These are phyloP conservation scores for Erodium maritimum DNA, from an alignment of 345 rosid species.

Conservation along the genomic window DNA sequence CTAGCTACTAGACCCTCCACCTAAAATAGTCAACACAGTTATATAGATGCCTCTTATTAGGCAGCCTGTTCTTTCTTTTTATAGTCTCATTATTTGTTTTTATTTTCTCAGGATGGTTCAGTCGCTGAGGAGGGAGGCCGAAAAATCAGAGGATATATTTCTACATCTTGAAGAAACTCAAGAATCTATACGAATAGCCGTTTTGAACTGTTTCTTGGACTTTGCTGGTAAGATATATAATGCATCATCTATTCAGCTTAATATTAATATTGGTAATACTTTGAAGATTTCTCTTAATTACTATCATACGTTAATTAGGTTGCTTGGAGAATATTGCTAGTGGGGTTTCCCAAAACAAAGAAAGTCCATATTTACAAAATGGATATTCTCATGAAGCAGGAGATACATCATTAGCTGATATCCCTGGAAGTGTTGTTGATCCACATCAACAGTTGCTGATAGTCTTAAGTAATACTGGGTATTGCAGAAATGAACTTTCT, in stretches of 20 bases:
- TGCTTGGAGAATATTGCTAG: conserved; percentile 51
- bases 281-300: neutral
- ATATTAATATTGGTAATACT: neutral
- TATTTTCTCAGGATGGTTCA: conserved; percentile 57
- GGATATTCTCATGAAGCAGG: conserved; percentile 46
- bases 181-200: conserved; percentile 81
- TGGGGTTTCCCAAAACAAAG: conserved; percentile 41
- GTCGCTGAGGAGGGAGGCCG: conserved; percentile 63
- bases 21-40: too few species aligned
- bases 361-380: conserved; percentile 39
- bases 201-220: conserved; percentile 90
- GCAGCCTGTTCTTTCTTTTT: neutral
- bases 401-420: conserved; percentile 30
- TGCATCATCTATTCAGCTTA: neutral
- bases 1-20: too few species aligned
- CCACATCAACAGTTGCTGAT: conserved; percentile 65
- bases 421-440: conserved; percentile 57
- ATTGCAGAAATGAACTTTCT: conserved; percentile 90
- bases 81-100: conserved; percentile 5
- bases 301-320: conserved; percentile 24
- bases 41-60: neutral
- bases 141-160: conserved; percentile 66
- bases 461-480: conserved; percentile 84
- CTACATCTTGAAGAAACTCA: conserved; percentile 76
- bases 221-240: conserved; percentile 61